These are phyloP conservation scores for Leishmania turanica DNA, from an alignment of 208 protist species.

Conservation along the genomic window DNA sequence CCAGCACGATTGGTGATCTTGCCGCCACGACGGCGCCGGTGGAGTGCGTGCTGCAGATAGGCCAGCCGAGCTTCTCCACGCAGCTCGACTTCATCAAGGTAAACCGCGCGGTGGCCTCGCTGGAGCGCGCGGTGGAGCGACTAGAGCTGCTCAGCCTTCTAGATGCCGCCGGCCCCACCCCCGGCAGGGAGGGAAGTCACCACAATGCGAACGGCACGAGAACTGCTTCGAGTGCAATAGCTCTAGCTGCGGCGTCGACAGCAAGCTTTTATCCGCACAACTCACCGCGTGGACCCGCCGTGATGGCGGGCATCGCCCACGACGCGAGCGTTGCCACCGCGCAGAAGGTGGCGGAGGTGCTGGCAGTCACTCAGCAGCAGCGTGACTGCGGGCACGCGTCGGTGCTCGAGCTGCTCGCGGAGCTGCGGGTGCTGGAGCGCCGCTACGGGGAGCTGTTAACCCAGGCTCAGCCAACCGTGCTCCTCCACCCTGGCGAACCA, in stretches of 20 bases:
- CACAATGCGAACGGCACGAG: not conserved
- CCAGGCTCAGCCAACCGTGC: slow-evolving; percentile 46
- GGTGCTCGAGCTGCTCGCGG: slow-evolving; percentile 76
- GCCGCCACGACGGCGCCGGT: slow-evolving; percentile 8
- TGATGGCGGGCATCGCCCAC: slow-evolving; percentile 4
- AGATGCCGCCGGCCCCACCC: slow-evolving; percentile 46
- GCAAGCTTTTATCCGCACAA: slow-evolving; percentile 2
- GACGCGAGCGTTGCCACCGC: slow-evolving; percentile 16
- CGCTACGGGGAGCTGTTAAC: slow-evolving; percentile 85
- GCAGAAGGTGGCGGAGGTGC: slow-evolving; percentile 25
- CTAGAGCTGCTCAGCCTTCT: slow-evolving; percentile 86
- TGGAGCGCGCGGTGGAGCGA: slow-evolving; percentile 90
- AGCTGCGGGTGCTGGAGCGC: slow-evolving; percentile 76
- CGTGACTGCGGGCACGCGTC: slow-evolving; percentile 59
- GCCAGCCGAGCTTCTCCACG: slow-evolving; percentile 47
- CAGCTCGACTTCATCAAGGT: slow-evolving; percentile 63
- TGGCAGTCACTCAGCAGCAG: slow-evolving; percentile 33
- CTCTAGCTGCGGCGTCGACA: not conserved
- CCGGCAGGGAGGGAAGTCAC: not conserved
- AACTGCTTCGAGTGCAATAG: not conserved
- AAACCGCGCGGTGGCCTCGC: slow-evolving; percentile 78
- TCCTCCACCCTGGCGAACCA: slow-evolving; percentile 61
- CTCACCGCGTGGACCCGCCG: slow-evolving; percentile 22
- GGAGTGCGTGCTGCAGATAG: slow-evolving; percentile 37
- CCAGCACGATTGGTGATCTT: slow-evolving; percentile 7